phyloP scores from a whole-genome alignment of 2,329 filamentous ascomycete genomes.

The Daldinia eschscholtzii region DNA sequence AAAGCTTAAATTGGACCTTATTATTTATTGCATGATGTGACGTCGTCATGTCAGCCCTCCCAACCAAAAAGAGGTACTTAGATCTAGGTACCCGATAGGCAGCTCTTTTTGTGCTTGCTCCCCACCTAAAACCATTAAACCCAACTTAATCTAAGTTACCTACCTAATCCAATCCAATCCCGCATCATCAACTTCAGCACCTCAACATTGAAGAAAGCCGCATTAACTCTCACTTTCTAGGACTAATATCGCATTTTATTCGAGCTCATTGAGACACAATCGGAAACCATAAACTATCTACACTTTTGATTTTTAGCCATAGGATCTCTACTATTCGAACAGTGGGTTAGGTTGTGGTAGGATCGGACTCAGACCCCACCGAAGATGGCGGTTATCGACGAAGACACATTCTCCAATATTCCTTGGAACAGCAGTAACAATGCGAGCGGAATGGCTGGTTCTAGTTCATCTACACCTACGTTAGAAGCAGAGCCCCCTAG shows the following conservation, averaged over 20 bases:
- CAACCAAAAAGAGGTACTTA: not conserved
- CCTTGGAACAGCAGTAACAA: conserved; percentile 79
- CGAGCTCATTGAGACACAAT: not conserved
- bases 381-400: conserved; percentile 64
- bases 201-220: conserved; percentile 12
- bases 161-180: conserved; percentile 23
- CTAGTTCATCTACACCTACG: conserved; percentile 44
- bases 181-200: conserved; percentile 25
- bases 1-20: conserved; percentile 3
- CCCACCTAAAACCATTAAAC: conserved; percentile 13
- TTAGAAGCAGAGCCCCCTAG: conserved; percentile 50
- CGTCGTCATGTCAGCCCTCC: conserved; percentile 25
- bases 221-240: not conserved
- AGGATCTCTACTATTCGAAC: conserved; percentile 12
- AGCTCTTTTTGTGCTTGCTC: conserved; percentile 23
- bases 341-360: conserved; percentile 20
- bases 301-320: conserved; percentile 3
- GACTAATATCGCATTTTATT: conserved; percentile 12
- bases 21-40: conserved; percentile 34
- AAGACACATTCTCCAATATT: conserved; percentile 83
- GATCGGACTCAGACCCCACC: conserved; percentile 32
- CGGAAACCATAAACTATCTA: not conserved
- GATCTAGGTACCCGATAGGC: conserved; percentile 15
- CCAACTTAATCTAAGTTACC: too few species aligned
- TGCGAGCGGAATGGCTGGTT: conserved; percentile 52